Percentiles rank a stretch among this genome's conserved stretches.
These are phyloP conservation scores for Alisma plantagoaquatica DNA, from an alignment of 106 monocot genomes.

Conservation along the genomic window DNA sequence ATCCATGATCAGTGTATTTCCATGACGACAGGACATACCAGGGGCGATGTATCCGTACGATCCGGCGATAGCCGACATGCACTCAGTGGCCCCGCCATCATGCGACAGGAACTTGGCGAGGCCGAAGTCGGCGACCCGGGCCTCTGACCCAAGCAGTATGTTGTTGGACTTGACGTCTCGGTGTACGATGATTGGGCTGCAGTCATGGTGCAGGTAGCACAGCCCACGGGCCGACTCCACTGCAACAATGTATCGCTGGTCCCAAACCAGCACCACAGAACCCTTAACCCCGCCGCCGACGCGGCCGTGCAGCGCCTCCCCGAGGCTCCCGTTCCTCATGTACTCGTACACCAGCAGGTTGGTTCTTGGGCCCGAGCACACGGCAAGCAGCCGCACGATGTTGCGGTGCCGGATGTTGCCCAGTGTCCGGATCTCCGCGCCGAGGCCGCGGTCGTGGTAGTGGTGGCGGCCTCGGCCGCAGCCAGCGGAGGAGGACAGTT, in stretches of 20 bases:
- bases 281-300: constrained; percentile 64
- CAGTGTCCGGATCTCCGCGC: too few species aligned
- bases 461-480: constrained; percentile 47
- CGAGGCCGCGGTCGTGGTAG: too few species aligned
- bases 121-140: constrained; percentile 80
- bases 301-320: too few species aligned
- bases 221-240: constrained; percentile 69
- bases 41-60: constrained; percentile 92
- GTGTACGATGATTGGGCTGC: constrained; percentile 72
- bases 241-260: constrained; percentile 54
- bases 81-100: constrained; percentile 43
- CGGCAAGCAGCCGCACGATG: too few species aligned
- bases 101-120: constrained; percentile 75
- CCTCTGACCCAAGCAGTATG: constrained; percentile 50
- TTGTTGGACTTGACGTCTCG: constrained; percentile 85
- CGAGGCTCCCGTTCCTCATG: too few species aligned
- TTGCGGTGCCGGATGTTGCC: too few species aligned
- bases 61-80: constrained; percentile 85
- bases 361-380: too few species aligned
- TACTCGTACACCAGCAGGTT: too few species aligned
- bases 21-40: too few species aligned
- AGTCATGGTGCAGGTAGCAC: too few species aligned
- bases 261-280: constrained; percentile 46
- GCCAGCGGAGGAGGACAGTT: constrained; percentile 22
- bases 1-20: too few species aligned